phyloP scores from a whole-genome alignment of 2,329 filamentous ascomycete genomes.

The Claviceps lovelessii region DNA sequence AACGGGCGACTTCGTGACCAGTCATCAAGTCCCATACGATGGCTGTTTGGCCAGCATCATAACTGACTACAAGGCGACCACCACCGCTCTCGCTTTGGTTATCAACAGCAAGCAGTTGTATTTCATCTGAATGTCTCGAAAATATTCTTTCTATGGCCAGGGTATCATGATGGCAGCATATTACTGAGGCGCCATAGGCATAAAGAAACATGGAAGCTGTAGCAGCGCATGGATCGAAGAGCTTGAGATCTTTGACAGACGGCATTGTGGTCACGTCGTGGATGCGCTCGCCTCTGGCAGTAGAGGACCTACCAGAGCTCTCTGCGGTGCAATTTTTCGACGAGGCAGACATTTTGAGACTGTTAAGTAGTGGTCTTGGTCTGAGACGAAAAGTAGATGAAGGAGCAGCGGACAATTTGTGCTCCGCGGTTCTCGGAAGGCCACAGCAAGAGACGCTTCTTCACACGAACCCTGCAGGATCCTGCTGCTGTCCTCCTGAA shows the following conservation, averaged over 20 bases:
- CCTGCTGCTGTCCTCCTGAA: constrained; percentile 6
- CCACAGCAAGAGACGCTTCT: constrained; percentile 10
- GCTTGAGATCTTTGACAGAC: constrained; percentile 32
- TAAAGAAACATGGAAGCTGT: constrained; percentile 87
- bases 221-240: constrained; percentile 77
- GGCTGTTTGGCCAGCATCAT: constrained; percentile 77
- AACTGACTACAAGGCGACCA: constrained; percentile 79
- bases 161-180: constrained; percentile 87
- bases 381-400: constrained; percentile 13
- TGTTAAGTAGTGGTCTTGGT: constrained; percentile 16
- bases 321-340: constrained; percentile 46
- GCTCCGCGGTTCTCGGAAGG: constrained; percentile 5
- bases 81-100: constrained; percentile 78
- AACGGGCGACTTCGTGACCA: constrained; percentile 79
- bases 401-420: constrained; percentile 8
- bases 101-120: constrained; percentile 75
- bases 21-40: constrained; percentile 96
- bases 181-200: constrained; percentile 64
- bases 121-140: constrained; percentile 66
- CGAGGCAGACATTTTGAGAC: constrained; percentile 35
- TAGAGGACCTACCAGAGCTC: constrained; percentile 42
- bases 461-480: constrained; percentile 11
- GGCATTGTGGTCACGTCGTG: constrained; percentile 39
- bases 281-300: constrained; percentile 25
- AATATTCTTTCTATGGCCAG: constrained; percentile 80